phyloP scores from a whole-genome alignment of 371 early-diverging fungal species.

The Cokeromyces recurvatus region DNA sequence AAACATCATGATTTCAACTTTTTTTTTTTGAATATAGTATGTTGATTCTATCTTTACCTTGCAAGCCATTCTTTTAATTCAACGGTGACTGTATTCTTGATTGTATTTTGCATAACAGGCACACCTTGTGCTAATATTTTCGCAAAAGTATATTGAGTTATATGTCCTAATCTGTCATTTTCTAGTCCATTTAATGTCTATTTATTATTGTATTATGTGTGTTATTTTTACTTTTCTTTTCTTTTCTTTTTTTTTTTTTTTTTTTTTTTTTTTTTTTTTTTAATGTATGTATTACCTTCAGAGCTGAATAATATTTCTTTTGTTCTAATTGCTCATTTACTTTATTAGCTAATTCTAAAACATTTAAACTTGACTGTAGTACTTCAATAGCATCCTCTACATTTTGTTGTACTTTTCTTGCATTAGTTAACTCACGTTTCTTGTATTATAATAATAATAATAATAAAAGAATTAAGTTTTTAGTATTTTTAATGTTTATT shows the following conservation, averaged over 20 bases:
- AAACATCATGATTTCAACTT: not conserved
- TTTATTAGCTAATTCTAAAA: conserved; percentile 85
- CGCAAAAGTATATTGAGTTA: conserved; percentile 73
- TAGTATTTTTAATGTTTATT: too few relatives aligned
- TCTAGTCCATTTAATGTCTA: conserved; percentile 80
- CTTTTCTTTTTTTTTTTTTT: too few relatives aligned
- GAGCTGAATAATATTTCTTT: conserved; percentile 86
- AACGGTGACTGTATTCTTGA: conserved; percentile 77
- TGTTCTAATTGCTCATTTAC: conserved; percentile 78
- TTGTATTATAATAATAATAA: conserved; percentile 15
- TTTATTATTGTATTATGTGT: too few relatives aligned
- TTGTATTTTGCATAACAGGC: conserved; percentile 77
- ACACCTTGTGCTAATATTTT: conserved; percentile 80
- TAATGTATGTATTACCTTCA: too few relatives aligned
- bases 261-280: too few relatives aligned
- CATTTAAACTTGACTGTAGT: conserved; percentile 78
- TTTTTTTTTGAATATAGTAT: conserved; percentile 5
- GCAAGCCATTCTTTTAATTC: conserved; percentile 94
- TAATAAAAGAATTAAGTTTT: conserved; percentile 8
- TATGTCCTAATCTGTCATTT: conserved; percentile 60
- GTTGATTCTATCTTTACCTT: too few relatives aligned
- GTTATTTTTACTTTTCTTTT: too few relatives aligned
- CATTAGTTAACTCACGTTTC: conserved; percentile 87
- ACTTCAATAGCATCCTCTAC: conserved; percentile 83
- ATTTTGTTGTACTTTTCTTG: conserved; percentile 80